A percentile compares a stretch with the other conserved stretches of the same genome.
phyloP scores from a whole-genome alignment of 768 basidiomycete species.

The Candolleomyces aberdarensis region DNA sequence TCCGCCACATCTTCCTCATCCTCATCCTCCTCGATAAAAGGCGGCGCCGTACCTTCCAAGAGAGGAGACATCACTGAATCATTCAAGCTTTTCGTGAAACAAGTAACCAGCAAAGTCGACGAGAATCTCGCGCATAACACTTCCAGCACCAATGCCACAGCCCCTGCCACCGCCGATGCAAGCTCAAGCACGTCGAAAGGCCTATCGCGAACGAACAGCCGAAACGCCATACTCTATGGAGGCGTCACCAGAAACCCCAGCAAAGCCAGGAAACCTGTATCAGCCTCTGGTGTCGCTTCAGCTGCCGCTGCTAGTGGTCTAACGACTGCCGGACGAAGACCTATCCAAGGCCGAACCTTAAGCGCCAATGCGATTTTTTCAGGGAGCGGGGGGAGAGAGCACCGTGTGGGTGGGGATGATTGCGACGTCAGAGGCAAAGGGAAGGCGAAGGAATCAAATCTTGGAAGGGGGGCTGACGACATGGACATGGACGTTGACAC shows the following conservation, averaged over 20 bases:
- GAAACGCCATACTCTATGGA: background rate
- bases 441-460: background rate
- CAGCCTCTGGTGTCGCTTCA: background rate
- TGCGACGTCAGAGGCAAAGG: background rate
- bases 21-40: background rate
- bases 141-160: background rate
- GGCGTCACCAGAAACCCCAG: background rate
- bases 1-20: background rate
- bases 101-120: background rate
- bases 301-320: background rate
- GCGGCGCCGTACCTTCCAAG: background rate
- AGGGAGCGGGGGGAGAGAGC: background rate
- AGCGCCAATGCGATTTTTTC: background rate
- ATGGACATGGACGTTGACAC: background rate
- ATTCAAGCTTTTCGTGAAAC: background rate
- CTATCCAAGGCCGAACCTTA: background rate
- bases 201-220: background rate
- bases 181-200: background rate
- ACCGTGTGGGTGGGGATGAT: background rate
- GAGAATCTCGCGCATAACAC: background rate
- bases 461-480: background rate
- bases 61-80: background rate
- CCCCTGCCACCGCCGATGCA: background rate
- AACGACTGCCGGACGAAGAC: background rate
- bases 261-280: background rate